A percentile compares a stretch with the other conserved stretches of the same genome.
Conservation (phyloP, 148 eudicot genomes). For the Cornus florida region DNA sequence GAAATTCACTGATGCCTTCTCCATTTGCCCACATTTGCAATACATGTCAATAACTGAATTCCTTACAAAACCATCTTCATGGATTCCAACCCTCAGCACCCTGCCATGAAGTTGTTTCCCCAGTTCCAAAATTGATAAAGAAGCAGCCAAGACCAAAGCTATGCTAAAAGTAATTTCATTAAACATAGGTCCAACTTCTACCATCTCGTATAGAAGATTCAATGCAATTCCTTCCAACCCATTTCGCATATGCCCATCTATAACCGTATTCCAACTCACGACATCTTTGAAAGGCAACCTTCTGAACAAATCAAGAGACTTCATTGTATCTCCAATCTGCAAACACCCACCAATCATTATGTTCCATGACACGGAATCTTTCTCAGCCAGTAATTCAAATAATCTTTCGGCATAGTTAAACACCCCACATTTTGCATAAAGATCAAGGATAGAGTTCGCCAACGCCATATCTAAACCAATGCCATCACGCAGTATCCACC, state of each 20-base stretch:
- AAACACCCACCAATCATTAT: constrained; percentile 61
- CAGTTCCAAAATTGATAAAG: constrained; percentile 41
- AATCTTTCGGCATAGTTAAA: constrained; percentile 44
- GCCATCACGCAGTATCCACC: constrained; percentile 54
- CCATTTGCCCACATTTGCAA: constrained; percentile 71
- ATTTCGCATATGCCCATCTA: constrained; percentile 62
- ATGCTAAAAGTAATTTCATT: constrained; percentile 53
- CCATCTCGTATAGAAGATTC: constrained; percentile 65
- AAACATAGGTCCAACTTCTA: constrained; percentile 30
- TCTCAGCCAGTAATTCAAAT: constrained; percentile 44
- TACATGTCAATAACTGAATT: constrained; percentile 77
- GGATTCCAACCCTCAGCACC: constrained; percentile 39
- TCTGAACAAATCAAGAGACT: constrained; percentile 54
- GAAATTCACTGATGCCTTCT: constrained; percentile 54
- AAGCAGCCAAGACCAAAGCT: constrained; percentile 58
- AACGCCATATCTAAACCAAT: constrained; percentile 54
- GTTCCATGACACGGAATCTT: constrained; percentile 62
- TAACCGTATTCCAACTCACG: constrained; percentile 75
- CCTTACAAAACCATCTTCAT: constrained; percentile 45
- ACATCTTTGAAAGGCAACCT: constrained; percentile 50
- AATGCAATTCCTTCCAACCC: constrained; percentile 48
- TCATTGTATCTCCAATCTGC: constrained; percentile 44
- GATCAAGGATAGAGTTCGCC: constrained; percentile 64
- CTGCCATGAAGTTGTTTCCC: constrained; percentile 72
- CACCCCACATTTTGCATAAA: constrained; percentile 56